These are phyloP conservation scores for Rhizomucor miehei DNA, from an alignment of 371 early-diverging fungal species.

Conservation along the genomic window DNA sequence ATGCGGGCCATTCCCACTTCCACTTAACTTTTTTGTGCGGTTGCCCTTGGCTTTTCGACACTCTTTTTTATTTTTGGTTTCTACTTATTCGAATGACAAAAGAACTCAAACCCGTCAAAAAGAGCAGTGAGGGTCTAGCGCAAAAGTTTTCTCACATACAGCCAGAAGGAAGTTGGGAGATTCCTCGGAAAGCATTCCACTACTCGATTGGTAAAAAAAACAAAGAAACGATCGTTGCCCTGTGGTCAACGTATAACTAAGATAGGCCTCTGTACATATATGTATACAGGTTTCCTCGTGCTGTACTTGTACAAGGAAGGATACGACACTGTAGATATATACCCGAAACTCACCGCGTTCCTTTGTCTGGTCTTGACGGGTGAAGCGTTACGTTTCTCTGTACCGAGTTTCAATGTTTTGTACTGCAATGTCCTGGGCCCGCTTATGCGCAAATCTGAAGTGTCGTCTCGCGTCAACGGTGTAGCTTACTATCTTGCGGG, in stretches of 20 bases:
- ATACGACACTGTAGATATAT: slow-evolving; percentile 25
- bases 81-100: too few relatives aligned
- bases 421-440: slow-evolving; percentile 47
- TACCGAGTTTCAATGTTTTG: slow-evolving; percentile 39
- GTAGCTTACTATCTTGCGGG: slow-evolving; percentile 52
- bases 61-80: too few relatives aligned
- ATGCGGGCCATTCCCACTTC: too few relatives aligned
- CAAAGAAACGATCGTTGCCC: background rate
- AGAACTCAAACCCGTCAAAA: too few relatives aligned
- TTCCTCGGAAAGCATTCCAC: slow-evolving; percentile 53
- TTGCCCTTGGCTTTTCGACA: too few relatives aligned
- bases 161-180: slow-evolving; percentile 45
- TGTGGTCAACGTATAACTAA: background rate
- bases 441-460: slow-evolving; percentile 50
- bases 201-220: slow-evolving; percentile 44
- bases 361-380: slow-evolving; percentile 30
- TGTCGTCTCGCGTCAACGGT: slow-evolving; percentile 40
- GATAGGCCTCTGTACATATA: background rate
- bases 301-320: slow-evolving; percentile 34
- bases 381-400: slow-evolving; percentile 45
- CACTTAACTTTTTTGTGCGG: too few relatives aligned
- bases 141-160: slow-evolving; percentile 27
- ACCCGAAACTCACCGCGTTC: slow-evolving; percentile 26
- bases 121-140: too few relatives aligned
- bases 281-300: slow-evolving; percentile 41